Conservation (phyloP, 441 rosid species). For the Monsonia emarginata region DNA sequence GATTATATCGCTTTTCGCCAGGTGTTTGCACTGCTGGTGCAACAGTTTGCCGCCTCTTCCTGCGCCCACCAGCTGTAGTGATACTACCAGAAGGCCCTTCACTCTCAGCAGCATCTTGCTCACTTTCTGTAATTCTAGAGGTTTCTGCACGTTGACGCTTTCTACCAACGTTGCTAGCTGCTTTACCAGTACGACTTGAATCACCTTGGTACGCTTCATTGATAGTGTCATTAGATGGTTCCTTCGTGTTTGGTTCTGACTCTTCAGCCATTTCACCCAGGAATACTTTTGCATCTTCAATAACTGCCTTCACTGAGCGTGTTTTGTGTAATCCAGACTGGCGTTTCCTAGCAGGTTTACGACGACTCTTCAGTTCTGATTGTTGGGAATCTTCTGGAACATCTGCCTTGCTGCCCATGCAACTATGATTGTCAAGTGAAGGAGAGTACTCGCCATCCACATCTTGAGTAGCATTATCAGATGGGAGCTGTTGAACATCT, state of each 20-base stretch:
- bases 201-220: constrained; percentile 30
- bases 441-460: constrained; percentile 28
- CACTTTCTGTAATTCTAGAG: constrained; percentile 36
- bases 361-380: constrained; percentile 37
- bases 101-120: constrained; percentile 50
- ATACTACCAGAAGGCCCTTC: constrained; percentile 58
- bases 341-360: constrained; percentile 38
- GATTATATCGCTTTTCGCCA: constrained; percentile 64
- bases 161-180: constrained; percentile 27
- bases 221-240: constrained; percentile 20
- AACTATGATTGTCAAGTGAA: constrained; percentile 47
- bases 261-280: constrained; percentile 34
- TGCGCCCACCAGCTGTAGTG: constrained; percentile 40
- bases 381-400: constrained; percentile 46
- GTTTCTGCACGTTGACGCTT: constrained; percentile 42
- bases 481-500: constrained; percentile 26
- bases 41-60: constrained; percentile 48
- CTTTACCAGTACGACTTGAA: constrained; percentile 29
- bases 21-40: constrained; percentile 35
- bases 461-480: constrained; percentile 22
- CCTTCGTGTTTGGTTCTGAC: constrained; percentile 19
- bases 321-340: constrained; percentile 43
- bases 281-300: constrained; percentile 49
- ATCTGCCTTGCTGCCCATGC: constrained; percentile 37
- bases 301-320: constrained; percentile 38